phyloP scores from a whole-genome alignment of 768 basidiomycete species.

The Leccinum boreale region DNA sequence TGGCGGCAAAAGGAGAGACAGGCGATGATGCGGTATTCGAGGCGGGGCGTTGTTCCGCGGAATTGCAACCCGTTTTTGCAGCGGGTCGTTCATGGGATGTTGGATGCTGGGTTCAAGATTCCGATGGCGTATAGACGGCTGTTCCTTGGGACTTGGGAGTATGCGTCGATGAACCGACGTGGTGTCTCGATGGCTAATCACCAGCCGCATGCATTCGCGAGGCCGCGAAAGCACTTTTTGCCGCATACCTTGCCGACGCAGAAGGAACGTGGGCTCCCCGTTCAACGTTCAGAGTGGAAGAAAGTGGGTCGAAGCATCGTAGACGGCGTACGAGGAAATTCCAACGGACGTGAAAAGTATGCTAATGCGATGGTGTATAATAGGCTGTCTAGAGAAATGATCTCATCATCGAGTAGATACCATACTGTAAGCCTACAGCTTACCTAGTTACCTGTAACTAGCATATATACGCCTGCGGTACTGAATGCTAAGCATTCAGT shows the following conservation, averaged over 20 bases:
- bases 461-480: no score
- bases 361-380: conserved; percentile 19
- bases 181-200: conserved; percentile 12
- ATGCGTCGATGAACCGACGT: conserved; percentile 16
- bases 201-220: conserved; percentile 29
- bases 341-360: conserved; percentile 26
- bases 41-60: conserved; percentile 21
- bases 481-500: no score
- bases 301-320: conserved; percentile 13
- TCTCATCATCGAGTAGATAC: conserved; percentile 7
- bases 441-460: no score
- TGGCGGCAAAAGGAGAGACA: conserved; percentile 31
- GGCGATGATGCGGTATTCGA: conserved; percentile 28
- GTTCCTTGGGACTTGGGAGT: conserved; percentile 36
- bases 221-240: conserved; percentile 17
- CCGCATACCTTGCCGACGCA: conserved; percentile 23
- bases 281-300: conserved; percentile 28
- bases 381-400: conserved; percentile 12
- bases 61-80: conserved; percentile 35
- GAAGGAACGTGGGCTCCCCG: conserved; percentile 36
- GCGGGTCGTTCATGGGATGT: conserved; percentile 38
- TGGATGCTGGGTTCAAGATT: conserved; percentile 36
- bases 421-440: no score
- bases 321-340: conserved; percentile 5
- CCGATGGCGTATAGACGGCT: conserved; percentile 39